Percentiles rank a stretch among this genome's conserved stretches.
phyloP scores from a whole-genome alignment of 805 yeast species.

The Citeromyces matritensis region DNA sequence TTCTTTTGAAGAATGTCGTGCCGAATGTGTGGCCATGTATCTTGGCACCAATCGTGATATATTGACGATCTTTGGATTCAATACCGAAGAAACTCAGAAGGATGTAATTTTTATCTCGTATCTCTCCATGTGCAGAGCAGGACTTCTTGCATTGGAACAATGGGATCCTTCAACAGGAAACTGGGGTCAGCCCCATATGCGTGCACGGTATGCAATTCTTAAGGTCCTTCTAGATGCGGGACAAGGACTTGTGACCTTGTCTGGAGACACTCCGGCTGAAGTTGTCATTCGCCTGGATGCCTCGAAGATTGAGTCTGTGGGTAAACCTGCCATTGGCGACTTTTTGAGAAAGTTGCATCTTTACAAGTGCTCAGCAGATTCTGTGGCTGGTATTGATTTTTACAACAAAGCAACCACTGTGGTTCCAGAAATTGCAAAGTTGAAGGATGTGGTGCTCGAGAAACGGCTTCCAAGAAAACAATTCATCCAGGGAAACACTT shows the following conservation, averaged over 20 bases:
- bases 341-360: conserved; percentile 62
- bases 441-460: conserved; percentile 50
- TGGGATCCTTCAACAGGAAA: conserved; percentile 74
- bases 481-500: conserved; percentile 70
- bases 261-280: conserved; percentile 35
- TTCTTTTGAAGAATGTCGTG: conserved; percentile 86
- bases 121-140: conserved; percentile 80
- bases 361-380: conserved; percentile 68
- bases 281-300: conserved; percentile 45
- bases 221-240: conserved; percentile 59
- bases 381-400: conserved; percentile 43
- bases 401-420: conserved; percentile 60
- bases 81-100: conserved; percentile 39
- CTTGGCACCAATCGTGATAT: conserved; percentile 55
- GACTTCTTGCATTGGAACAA: conserved; percentile 65
- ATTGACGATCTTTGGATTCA: conserved; percentile 60
- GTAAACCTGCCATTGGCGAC: conserved; percentile 60
- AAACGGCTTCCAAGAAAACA: conserved; percentile 78
- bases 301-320: conserved; percentile 48
- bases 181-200: conserved; percentile 96
- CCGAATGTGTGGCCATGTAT: conserved; percentile 79
- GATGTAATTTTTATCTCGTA: conserved; percentile 54
- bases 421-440: conserved; percentile 42
- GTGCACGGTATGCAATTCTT: conserved; percentile 78
- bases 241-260: conserved; percentile 37